These are phyloP conservation scores for Plenodomus lindquistii DNA, from an alignment of 2,329 filamentous ascomycete genomes.

Conservation along the genomic window DNA sequence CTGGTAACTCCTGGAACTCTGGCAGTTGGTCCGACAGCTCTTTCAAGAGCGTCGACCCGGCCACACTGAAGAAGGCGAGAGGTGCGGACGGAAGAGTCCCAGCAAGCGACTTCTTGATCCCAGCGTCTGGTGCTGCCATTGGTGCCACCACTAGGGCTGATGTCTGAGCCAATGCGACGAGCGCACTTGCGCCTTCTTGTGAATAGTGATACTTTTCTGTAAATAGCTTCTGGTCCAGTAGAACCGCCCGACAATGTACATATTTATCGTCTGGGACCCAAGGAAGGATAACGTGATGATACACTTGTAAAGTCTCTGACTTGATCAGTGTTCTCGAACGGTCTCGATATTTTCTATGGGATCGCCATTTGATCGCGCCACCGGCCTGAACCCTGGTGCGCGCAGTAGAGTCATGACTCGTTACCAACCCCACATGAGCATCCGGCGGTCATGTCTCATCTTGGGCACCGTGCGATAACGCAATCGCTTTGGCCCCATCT, in stretches of 20 bases:
- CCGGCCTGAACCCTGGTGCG: too few relatives aligned
- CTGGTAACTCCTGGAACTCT: conserved; percentile 51
- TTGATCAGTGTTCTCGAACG: too few relatives aligned
- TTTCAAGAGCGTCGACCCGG: conserved; percentile 46
- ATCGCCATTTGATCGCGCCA: too few relatives aligned
- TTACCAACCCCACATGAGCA: too few relatives aligned
- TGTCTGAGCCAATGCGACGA: conserved; percentile 6
- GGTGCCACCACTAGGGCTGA: conserved; percentile 44
- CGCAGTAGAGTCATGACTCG: too few relatives aligned
- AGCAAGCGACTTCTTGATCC: conserved; percentile 50
- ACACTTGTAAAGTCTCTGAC: too few relatives aligned
- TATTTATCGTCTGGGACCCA: neutral
- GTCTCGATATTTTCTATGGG: too few relatives aligned
- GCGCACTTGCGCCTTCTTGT: neutral
- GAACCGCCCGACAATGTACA: neutral
- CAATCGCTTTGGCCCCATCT: neutral
- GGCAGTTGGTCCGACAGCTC: conserved; percentile 45
- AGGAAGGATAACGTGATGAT: too few relatives aligned
- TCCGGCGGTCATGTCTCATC: neutral
- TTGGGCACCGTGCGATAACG: neutral
- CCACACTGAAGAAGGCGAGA: conserved; percentile 43
- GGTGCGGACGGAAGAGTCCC: conserved; percentile 45
- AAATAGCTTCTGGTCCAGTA: neutral
- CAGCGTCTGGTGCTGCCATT: conserved; percentile 42
- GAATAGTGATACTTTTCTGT: too few relatives aligned